Evolutionary conservation across 176 grass and related monocot species (phyloP).

Genomic region (Phragmites australis): DNA sequence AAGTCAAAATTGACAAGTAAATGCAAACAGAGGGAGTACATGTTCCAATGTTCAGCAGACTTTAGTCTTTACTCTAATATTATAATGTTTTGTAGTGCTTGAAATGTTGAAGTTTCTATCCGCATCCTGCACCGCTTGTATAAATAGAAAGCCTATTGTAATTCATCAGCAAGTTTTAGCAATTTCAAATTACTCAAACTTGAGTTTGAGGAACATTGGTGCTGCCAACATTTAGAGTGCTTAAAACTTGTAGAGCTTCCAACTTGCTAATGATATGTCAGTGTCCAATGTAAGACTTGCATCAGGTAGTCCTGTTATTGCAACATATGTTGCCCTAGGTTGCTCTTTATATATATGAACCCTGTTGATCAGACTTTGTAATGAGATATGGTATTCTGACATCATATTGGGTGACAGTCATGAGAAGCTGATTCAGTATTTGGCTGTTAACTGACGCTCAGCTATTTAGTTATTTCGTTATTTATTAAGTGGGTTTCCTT

Average conservation of each 20-base stretch:
- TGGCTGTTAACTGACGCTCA: background rate
- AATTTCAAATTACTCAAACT: background rate
- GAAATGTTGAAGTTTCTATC: background rate
- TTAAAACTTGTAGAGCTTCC: background rate
- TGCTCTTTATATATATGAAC: background rate
- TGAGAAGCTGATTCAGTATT: background rate
- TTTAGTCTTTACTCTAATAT: too few species aligned
- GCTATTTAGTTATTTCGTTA: background rate
- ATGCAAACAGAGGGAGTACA: background rate
- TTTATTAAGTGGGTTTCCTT: background rate
- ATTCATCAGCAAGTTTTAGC: background rate
- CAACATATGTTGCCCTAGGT: background rate
- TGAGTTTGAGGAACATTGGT: background rate
- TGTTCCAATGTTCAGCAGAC: background rate
- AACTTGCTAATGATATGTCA: background rate
- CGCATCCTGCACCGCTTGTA: background rate
- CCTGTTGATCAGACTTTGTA: background rate
- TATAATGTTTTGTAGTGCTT: too few species aligned
- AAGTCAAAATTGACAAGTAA: background rate
- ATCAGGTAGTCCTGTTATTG: background rate
- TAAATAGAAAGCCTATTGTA: too few species aligned
- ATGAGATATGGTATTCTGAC: background rate
- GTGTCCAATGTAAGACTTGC: background rate
- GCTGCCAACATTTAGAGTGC: background rate
- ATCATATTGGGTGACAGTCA: background rate